Evolutionary conservation across 306 rosid genomes (phyloP), one percentile per base, ranked within the genome.

Genomic region (Prunus campanulata): DNA sequence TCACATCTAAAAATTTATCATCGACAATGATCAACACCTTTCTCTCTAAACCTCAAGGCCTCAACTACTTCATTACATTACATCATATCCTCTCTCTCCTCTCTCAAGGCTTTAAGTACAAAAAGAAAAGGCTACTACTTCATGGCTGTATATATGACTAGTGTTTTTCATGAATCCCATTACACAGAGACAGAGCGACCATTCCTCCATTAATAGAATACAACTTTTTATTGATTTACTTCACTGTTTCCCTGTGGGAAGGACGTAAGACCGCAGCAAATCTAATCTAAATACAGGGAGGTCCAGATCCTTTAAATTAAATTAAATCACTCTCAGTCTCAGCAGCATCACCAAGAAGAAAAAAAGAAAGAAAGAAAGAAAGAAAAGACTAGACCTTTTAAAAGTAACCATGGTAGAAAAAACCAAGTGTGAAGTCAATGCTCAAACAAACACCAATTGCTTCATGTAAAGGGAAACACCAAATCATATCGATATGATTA

Each of bases 221-320:
- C n/a, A 70, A 19, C 70, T 20, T 11, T 30, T 52, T 74, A 42
- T 54, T 57, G 32, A 44, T 52, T 64, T 3, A 51, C 24, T 30
- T 75, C 68, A 75, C 84, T 51, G 80, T 46, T 74, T 75, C 47
- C 72, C 35, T 74, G 62, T 20, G 75, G 20, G 22, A 59, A 51
- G 18, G 18, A 51, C 9, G 18, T 6, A 51, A 2, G 20, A 16
- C 20, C 2, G 20, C 18, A 16, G 19, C 18, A 51, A 51, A 50
- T 15, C 18, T 14, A 50, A 51, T 51, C 8, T 51, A 51, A 51
- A 51, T 14, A 16, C 56, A 15, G 56, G 56, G 8, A 35, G 42
- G 42, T 6, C 42, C 42, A 5, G 42, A 0, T 7, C 55, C 55
- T 51, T 51, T 5, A 51, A 51, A 5, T 51, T 15, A 5, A 35